Conservation (phyloP, 192 early-diverging fungal genomes). For the Dissophora globulifera region DNA sequence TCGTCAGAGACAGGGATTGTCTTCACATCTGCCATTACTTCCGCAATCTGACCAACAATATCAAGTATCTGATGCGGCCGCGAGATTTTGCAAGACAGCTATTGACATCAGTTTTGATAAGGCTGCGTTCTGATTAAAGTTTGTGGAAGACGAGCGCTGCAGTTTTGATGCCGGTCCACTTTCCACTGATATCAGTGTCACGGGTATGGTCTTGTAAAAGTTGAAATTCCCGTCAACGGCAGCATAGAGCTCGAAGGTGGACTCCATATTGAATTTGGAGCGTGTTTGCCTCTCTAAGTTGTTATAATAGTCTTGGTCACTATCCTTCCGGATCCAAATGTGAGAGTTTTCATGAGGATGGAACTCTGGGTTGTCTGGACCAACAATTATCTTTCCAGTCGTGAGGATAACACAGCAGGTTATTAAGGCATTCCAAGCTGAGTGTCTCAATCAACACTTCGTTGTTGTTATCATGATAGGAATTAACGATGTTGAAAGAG, state of each 20-base stretch:
- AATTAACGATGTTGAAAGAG: no score
- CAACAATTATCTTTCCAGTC: no score
- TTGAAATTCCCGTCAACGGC: slow-evolving; percentile 14
- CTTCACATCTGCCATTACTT: slow-evolving; percentile 24
- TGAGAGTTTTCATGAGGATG: slow-evolving; percentile 4
- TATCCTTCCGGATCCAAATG: slow-evolving; percentile 7
- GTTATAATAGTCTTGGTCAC: background rate
- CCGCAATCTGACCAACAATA: slow-evolving; percentile 2
- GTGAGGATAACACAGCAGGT: no score
- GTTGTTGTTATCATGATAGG: no score
- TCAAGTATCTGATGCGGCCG: slow-evolving; percentile 8
- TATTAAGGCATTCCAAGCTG: no score
- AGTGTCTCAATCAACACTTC: no score
- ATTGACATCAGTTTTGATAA: no score
- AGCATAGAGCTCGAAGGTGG: slow-evolving; percentile 15
- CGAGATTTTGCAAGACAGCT: background rate
- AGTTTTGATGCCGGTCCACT: no score
- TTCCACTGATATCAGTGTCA: slow-evolving; percentile 6
- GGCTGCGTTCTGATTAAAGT: no score
- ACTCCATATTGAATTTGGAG: slow-evolving; percentile 11
- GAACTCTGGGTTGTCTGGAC: no score
- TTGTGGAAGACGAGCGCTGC: no score
- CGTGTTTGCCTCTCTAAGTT: slow-evolving; percentile 5
- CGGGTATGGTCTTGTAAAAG: slow-evolving; percentile 14
- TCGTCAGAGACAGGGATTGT: slow-evolving; percentile 1